Evolutionary conservation across 1,284 basidiomycete genomes (phyloP), one percentile per base, ranked within the genome.

Genomic region (Microbotryum saponariae): DNA sequence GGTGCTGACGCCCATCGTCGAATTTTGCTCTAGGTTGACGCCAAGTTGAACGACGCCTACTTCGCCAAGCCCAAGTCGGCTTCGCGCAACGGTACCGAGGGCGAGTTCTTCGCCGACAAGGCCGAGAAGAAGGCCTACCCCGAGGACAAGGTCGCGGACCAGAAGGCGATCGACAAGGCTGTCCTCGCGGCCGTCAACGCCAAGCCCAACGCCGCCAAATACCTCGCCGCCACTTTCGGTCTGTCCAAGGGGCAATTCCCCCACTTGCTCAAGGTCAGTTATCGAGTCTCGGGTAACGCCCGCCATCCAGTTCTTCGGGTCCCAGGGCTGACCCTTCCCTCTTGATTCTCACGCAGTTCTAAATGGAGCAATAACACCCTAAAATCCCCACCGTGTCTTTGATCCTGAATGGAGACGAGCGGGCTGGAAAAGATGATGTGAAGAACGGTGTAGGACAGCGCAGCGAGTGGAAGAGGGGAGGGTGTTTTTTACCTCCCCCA

Each of bases 81-180:
- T 77, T 81, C 81, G 64, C 79, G 85, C 67, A 75, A 79, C 66
- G 87, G 89, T 66, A 91, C 92, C 73, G 92, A 97, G 81, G 88
- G 87, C 74, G 91, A 96, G 77, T 94, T 96, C 82, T 98, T 97
- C 78, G 60, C 89, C 74, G 89, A 92, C 82, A 87, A 88, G 68
- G 91, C 91, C 80, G 82, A 83, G 75, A 98, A 96, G 83, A 88
- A 89, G 76, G 79, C 88, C 45, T 86, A 93, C 63, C 85, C 93
- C 51, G 89, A 88, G 76, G 83, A 87, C 76, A 93, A 91, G 83
- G 85, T 88, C 63, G 82, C 85, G 59, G 91, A 93, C 79, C 96
- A 98, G 82, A 97, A 97, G 83, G 82, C 75, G 58, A 80, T 97
- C 67, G 96, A 99, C 80, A 85, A 85, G 77, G 82, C 82, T 55